Conservation (phyloP, 2,329 filamentous ascomycete genomes). For the Exophiala alcalophila region DNA sequence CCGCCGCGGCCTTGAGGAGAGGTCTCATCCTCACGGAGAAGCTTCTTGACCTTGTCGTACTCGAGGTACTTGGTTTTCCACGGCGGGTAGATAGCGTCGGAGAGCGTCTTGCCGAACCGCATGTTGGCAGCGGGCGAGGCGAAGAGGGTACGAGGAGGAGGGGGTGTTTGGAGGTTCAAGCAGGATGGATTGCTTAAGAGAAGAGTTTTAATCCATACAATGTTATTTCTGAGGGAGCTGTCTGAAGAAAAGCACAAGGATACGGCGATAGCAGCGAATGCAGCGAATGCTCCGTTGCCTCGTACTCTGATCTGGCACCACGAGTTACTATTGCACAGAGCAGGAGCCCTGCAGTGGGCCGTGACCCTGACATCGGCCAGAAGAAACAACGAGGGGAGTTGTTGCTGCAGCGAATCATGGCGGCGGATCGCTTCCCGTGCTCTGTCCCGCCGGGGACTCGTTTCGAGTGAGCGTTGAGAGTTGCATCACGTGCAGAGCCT, state of each 20-base stretch:
- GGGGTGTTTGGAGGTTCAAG: no score
- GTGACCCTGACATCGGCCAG: no score
- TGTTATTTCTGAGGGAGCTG: not conserved
- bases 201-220: no score
- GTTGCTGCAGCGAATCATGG: constrained; percentile 9
- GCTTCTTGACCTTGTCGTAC: constrained; percentile 85
- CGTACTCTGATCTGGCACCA: no score
- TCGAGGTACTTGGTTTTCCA: constrained; percentile 96
- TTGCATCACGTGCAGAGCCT: not conserved
- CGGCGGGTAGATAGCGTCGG: constrained; percentile 73
- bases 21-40: constrained; percentile 73
- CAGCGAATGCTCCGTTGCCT: no score
- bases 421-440: constrained; percentile 1
- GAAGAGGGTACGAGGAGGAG: no score
- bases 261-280: no score
- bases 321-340: no score
- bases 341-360: no score
- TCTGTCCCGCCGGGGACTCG: no score
- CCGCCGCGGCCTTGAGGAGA: constrained; percentile 45
- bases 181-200: no score
- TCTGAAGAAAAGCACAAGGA: not conserved
- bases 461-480: not conserved
- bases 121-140: no score
- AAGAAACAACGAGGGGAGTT: not conserved
- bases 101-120: constrained; percentile 90